phyloP scores from a whole-genome alignment of 106 monocot genomes.

The Iris macrosiphon region DNA sequence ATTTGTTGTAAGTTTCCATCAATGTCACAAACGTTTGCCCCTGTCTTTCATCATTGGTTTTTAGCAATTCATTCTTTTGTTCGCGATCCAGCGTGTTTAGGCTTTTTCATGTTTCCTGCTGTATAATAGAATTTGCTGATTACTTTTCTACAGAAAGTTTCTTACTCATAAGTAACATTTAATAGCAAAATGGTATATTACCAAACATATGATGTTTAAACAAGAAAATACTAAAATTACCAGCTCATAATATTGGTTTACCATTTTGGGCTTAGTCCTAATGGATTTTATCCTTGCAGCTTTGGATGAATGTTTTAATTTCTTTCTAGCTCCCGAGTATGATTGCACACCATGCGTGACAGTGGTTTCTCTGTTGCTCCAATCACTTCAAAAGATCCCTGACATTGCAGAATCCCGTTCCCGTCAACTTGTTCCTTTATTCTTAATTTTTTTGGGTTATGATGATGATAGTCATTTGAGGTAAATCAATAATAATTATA shows the following conservation, averaged over 20 bases:
- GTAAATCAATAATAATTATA: constrained; percentile 14
- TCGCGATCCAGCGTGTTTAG: too few species aligned
- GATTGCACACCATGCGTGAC: constrained; percentile 65
- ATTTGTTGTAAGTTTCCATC: too few species aligned
- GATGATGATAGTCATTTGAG: constrained; percentile 34
- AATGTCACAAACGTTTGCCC: too few species aligned
- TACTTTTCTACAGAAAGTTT: too few species aligned
- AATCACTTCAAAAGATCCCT: constrained; percentile 63
- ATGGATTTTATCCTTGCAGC: constrained; percentile 34
- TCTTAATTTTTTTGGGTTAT: constrained; percentile 85
- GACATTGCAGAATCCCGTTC: constrained; percentile 76
- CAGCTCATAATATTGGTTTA: not conserved
- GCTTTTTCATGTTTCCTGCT: too few species aligned
- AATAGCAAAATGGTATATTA: too few species aligned
- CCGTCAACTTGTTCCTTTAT: constrained; percentile 67
- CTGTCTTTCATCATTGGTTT: too few species aligned
- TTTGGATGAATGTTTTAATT: constrained; percentile 48
- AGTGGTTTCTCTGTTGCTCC: constrained; percentile 51
- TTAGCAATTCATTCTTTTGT: too few species aligned
- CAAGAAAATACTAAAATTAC: not conserved
- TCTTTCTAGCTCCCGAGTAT: constrained; percentile 32
- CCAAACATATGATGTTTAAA: too few species aligned
- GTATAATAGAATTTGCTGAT: too few species aligned
- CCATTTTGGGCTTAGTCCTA: not conserved
- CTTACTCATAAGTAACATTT: too few species aligned